phyloP scores from a whole-genome alignment of 192 early-diverging fungal species.

The Entomortierella chlamydospora region DNA sequence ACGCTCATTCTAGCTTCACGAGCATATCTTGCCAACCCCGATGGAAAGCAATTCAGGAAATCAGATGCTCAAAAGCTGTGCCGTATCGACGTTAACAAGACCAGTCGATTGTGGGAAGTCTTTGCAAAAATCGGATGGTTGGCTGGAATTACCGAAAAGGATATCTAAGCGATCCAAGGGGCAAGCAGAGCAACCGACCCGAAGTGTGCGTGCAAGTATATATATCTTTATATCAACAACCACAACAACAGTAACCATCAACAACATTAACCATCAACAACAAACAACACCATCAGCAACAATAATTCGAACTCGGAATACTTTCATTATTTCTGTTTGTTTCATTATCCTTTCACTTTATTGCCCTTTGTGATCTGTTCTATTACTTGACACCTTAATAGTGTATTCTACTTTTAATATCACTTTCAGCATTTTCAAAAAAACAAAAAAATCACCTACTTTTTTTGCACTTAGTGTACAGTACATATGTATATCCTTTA shows the following conservation, averaged over 20 bases:
- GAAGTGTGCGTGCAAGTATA: too few relatives aligned
- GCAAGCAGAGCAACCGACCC: too few relatives aligned
- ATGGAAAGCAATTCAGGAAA: constrained; percentile 77
- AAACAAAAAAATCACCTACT: not conserved
- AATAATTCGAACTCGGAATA: not conserved
- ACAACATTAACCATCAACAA: too few relatives aligned
- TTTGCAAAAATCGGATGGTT: constrained; percentile 92
- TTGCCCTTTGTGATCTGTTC: not conserved
- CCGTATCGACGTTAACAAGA: constrained; percentile 96
- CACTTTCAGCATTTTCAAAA: not conserved
- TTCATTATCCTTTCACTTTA: not conserved
- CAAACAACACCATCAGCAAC: too few relatives aligned
- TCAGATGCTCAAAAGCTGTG: constrained; percentile 92
- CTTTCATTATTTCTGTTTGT: not conserved
- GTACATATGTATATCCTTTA: not conserved
- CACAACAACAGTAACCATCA: too few relatives aligned
- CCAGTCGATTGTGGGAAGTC: constrained; percentile 88
- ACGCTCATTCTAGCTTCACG: constrained; percentile 76
- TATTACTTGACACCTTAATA: not conserved
- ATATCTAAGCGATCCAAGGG: constrained; percentile 19
- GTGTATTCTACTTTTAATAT: not conserved
- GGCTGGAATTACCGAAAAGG: constrained; percentile 30
- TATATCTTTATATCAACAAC: too few relatives aligned
- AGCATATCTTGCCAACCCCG: constrained; percentile 52
- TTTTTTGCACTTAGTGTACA: not conserved